Evolutionary conservation across 2,329 filamentous ascomycete species (phyloP).

Genomic region (Stemphylium lycopersici): DNA sequence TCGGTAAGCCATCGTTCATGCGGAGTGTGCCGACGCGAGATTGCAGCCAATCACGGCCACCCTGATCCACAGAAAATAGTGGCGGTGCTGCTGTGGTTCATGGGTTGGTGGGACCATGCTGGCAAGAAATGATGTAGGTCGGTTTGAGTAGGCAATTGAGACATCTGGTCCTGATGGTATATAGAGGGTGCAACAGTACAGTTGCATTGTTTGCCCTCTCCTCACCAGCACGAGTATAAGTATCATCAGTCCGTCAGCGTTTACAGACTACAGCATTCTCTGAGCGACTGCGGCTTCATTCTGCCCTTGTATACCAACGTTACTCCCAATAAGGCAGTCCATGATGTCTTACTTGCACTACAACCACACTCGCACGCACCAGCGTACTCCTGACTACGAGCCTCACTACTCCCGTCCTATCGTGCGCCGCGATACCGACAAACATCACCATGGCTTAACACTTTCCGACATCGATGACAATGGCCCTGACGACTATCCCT

Average conservation of each 20-base stretch:
- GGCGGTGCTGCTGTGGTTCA: slow-evolving; percentile 11
- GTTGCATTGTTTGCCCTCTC: not conserved
- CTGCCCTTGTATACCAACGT: not conserved
- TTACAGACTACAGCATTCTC: not conserved
- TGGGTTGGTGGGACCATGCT: slow-evolving; percentile 13
- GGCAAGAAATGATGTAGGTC: slow-evolving; percentile 6
- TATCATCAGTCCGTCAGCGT: not conserved
- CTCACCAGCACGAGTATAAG: slow-evolving; percentile 9
- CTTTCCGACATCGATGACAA: slow-evolving; percentile 33
- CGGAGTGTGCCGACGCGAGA: slow-evolving; percentile 7
- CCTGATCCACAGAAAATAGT: slow-evolving; percentile 12
- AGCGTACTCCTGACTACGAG: slow-evolving; percentile 26
- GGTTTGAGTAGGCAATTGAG: slow-evolving; percentile 18
- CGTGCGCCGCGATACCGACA: slow-evolving; percentile 32
- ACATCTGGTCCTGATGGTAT: slow-evolving; percentile 18
- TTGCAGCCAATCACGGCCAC: slow-evolving; percentile 22
- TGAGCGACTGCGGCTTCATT: not conserved
- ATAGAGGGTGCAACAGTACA: slow-evolving; percentile 11
- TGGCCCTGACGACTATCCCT: slow-evolving; percentile 40
- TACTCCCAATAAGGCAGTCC: not conserved
- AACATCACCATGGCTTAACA: slow-evolving; percentile 30
- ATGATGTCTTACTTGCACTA: slow-evolving; percentile 38
- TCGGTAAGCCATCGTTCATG: slow-evolving; percentile 16
- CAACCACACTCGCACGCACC: slow-evolving; percentile 27
- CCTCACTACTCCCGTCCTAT: slow-evolving; percentile 24